Conservation (phyloP, 2,329 filamentous ascomycete species). For the Botrytis sinoallii region DNA sequence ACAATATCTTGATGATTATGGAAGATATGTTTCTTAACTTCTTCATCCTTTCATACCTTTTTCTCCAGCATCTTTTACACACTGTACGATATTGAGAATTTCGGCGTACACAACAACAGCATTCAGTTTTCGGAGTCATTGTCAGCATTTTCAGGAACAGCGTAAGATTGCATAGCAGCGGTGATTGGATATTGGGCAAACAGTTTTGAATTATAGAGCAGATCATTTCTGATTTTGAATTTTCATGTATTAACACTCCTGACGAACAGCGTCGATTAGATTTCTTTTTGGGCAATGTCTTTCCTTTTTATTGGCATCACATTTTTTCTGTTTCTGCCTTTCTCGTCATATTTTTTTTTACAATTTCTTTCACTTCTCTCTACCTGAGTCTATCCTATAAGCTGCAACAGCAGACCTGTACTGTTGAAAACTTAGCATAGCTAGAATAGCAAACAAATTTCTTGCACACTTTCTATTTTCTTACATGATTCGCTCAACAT, state of each 20-base stretch:
- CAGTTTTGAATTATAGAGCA: background rate
- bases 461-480: background rate
- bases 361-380: background rate
- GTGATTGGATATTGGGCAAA: background rate
- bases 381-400: background rate
- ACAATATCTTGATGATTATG: conserved; percentile 48
- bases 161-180: background rate
- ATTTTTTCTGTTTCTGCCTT: background rate
- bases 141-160: background rate
- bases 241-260: background rate
- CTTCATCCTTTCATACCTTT: conserved; percentile 13
- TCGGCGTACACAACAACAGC: background rate
- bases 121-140: background rate
- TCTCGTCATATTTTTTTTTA: background rate
- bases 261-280: background rate
- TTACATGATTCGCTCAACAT: background rate
- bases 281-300: background rate
- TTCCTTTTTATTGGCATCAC: background rate
- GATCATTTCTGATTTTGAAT: background rate
- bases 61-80: background rate
- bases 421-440: background rate
- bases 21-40: conserved; percentile 35
- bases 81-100: background rate
- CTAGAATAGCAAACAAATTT: background rate
- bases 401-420: background rate